These are phyloP conservation scores for Candida tunisiensis DNA, from an alignment of 1,139 yeast species.

Conservation along the genomic window DNA sequence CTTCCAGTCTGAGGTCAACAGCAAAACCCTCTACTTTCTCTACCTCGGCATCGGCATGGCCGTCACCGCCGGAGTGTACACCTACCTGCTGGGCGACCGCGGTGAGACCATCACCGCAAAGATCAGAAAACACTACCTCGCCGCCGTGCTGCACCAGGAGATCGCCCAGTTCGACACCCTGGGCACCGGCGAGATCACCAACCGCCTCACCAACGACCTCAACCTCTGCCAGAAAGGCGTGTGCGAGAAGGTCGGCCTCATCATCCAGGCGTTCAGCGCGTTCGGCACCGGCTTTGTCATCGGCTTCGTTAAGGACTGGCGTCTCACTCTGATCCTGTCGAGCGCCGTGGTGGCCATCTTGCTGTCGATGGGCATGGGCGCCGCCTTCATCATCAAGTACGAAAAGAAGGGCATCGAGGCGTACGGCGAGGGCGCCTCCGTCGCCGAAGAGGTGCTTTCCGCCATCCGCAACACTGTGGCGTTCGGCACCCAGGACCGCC, in stretches of 20 bases:
- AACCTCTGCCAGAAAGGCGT: conserved; percentile 13
- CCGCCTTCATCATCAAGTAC: conserved; percentile 9
- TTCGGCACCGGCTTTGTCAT: conserved; percentile 11
- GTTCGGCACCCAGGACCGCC: conserved; percentile 13
- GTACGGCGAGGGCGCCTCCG: conserved; percentile 11
- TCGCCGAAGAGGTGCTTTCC: conserved; percentile 14
- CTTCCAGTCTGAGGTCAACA: conserved; percentile 10
- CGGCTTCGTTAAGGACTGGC: conserved; percentile 13
- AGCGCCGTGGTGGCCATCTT: conserved; percentile 9
- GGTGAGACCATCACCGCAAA: conserved; percentile 12
- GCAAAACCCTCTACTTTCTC: conserved; percentile 10
- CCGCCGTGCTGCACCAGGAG: conserved; percentile 11
- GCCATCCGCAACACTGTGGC: conserved; percentile 14
- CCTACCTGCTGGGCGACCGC: conserved; percentile 9
- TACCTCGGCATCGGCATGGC: conserved; percentile 11
- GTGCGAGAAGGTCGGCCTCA: conserved; percentile 13
- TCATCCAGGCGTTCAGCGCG: conserved; percentile 9
- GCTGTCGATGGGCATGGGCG: conserved; percentile 5
- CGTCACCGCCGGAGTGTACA: conserved; percentile 9
- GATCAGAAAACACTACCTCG: conserved; percentile 9
- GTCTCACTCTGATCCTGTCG: conserved; percentile 11
- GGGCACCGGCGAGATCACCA: conserved; percentile 15
- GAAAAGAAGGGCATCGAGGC: conserved; percentile 8
- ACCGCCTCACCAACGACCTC: conserved; percentile 14
- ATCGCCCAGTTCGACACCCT: conserved; percentile 12